Base-by-base conservation (phyloP, 768 basidiomycete species). In the Crepidotus variabilis region DNA sequence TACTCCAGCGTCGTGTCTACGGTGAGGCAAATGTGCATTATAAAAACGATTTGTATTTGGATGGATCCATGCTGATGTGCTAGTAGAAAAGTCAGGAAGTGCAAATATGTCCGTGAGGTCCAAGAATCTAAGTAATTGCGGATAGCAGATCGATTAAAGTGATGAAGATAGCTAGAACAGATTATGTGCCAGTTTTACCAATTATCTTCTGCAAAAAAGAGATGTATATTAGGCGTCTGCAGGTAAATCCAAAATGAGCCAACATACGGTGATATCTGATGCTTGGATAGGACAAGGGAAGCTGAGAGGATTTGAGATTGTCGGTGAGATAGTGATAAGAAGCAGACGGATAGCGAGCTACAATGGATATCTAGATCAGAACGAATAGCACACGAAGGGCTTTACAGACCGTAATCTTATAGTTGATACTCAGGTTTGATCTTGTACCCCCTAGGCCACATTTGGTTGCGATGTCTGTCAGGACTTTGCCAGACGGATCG, bases 291-390 rank as follows among this genome's bases (percentile, higher is more conserved):
- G 91, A 66, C 90, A 93, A 10, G 69, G 60, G 65, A 93, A 88
- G 34, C 67, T 79, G 60, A 87, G 77, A 5, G 71, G 70, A 61
- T 86, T 86, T 51, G 76, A 80, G 64, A 93, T 75, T 1, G 81
- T 78, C 10, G 88, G 90, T 14, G 82, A 83, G 45, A 92, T 75
- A 0, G 83, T 82, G 46, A 90, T 74, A 54, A 85, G 70, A n/a
- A 90, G 63, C 14, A 91, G 77, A 34, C 78, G 77, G 54, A 93
- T 68, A n/a, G 74, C 82, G 55, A 91, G 69, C 88, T 91, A 57
- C 2, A 56, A 53, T 48, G 13, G 33, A 55, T 10, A 10, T n/a
- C 53, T 33, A 56, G 22, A 45, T 50, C 22, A 10, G 51, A 43
- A 16, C 20, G 18, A 52, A 39, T 18, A n/a, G 54, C 54, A 43